Conservation (phyloP, 129 eudicot species). For the Gnaphalium uliginosum region DNA sequence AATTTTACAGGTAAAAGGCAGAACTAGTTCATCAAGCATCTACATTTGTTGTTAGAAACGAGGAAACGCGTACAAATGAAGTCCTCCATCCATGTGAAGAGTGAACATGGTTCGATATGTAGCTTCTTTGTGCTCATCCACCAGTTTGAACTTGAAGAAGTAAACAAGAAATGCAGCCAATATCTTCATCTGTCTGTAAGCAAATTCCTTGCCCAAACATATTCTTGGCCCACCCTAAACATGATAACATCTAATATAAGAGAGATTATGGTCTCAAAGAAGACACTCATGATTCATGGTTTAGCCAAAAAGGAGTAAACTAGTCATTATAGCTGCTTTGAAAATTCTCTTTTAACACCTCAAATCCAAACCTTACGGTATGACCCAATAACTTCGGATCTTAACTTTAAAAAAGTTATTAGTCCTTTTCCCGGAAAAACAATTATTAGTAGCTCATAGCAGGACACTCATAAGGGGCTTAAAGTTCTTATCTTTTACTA, state of each 20-base stretch:
- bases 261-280: neutral
- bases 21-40: neutral
- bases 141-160: slow-evolving; percentile 2
- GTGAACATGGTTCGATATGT: slow-evolving; percentile 7
- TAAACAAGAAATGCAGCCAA: neutral
- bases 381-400: too few species aligned
- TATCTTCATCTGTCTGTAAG: slow-evolving; percentile 8
- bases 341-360: too few species aligned
- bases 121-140: slow-evolving; percentile 8
- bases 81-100: slow-evolving; percentile 1
- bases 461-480: too few species aligned
- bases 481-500: too few species aligned
- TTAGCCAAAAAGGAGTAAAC: neutral
- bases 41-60: neutral
- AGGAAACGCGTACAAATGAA: neutral
- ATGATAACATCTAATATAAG: neutral
- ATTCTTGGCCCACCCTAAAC: slow-evolving; percentile 7
- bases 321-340: neutral
- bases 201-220: slow-evolving; percentile 8
- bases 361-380: too few species aligned
- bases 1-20: neutral
- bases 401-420: too few species aligned
- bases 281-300: neutral
- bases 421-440: too few species aligned
- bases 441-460: too few species aligned